Evolutionary conservation across 169 alveolate genomes (phyloP), one percentile per base, ranked within the genome.

Genomic region (Babesia bovis): DNA sequence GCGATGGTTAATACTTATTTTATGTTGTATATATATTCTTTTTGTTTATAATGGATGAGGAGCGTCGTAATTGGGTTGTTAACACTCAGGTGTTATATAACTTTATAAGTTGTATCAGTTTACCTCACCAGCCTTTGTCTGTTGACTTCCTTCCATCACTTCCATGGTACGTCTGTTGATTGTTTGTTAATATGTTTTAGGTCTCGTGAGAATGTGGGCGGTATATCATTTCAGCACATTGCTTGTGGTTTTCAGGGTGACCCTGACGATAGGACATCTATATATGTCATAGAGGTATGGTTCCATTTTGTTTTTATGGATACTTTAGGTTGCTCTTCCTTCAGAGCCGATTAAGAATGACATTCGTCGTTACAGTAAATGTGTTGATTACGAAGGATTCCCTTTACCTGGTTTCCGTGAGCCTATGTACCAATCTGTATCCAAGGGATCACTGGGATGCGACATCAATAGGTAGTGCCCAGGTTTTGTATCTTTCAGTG

Each of bases 321-420:
- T 44, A 26, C 0, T 32, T 15, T 51, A 81, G 88, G 88, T 71
- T 19, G 72, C 84, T 28, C 49, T 81, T 53, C 88, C 88, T 17
- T 15, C 88, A 2, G 55, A 81, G 41, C 84, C 88, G 9, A 23
- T 81, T 2, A 57, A 59, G 45, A 81, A 81, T 32, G 81, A 53
- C 15, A 32, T 81, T 10, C 68, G 71, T 12, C 25, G 88, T 17
- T 81, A 71, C 79, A 56, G 84, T 57, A 26, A 71, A 33, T 81
- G 88, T 70, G 35, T 66, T 19, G 88, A 81, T 41, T 81, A 81
- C 26, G 88, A 81, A 41, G 88, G 88, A 56, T 81, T 81, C 71
- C 88, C 88, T 4, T n/a, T 81, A 5, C 84, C 83, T 1, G 49
- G 40, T 41, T 41, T 25, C 55, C 56, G 50, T 38, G 82, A 67